A percentile compares a stretch with the other conserved stretches of the same genome.
phyloP scores from a whole-genome alignment of 495 filamentous ascomycete species.

The Massariosphaeria phaeospora region DNA sequence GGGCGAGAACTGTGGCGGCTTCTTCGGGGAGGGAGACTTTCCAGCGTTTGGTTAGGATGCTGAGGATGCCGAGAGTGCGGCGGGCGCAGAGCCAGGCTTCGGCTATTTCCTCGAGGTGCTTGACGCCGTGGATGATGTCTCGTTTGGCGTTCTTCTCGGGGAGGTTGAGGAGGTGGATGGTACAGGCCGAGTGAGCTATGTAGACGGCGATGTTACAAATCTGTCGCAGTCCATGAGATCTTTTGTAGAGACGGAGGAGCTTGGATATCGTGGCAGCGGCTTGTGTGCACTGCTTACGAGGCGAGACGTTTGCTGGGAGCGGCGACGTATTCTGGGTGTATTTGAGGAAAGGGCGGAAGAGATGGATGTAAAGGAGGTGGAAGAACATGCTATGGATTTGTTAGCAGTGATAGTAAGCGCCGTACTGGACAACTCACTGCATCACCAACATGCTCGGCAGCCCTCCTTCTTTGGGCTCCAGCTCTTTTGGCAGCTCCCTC shows the following conservation, averaged over 20 bases:
- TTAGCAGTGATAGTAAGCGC: slow-evolving; percentile 1
- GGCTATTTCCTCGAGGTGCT: slow-evolving; percentile 90
- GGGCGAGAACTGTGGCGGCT: slow-evolving; percentile 64
- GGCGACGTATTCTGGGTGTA: slow-evolving; percentile 77
- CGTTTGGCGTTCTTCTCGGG: slow-evolving; percentile 82
- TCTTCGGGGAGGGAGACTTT: slow-evolving; percentile 80
- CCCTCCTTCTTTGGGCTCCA: slow-evolving; percentile 85
- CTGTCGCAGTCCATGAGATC: slow-evolving; percentile 80
- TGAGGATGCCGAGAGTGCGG: slow-evolving; percentile 77
- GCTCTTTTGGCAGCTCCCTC: slow-evolving; percentile 74
- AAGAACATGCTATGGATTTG: slow-evolving; percentile 77
- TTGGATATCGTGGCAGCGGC: slow-evolving; percentile 87
- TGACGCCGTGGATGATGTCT: slow-evolving; percentile 86
- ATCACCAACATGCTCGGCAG: slow-evolving; percentile 85
- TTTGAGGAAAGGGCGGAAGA: slow-evolving; percentile 93
- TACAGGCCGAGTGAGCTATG: slow-evolving; percentile 88
- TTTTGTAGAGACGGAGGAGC: slow-evolving; percentile 85
- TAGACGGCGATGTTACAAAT: slow-evolving; percentile 96
- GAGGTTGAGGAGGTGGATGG: slow-evolving; percentile 88
- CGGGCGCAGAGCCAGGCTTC: slow-evolving; percentile 91
- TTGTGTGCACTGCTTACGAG: slow-evolving; percentile 82
- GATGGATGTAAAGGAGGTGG: slow-evolving; percentile 91
- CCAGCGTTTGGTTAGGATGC: slow-evolving; percentile 82
- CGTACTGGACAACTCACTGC: slow-evolving; percentile 63
- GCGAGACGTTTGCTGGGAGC: slow-evolving; percentile 81